Evolutionary conservation across 2,329 filamentous ascomycete species (phyloP), one percentile per base, ranked within the genome.

Genomic region (Talaromyces atroroseus): DNA sequence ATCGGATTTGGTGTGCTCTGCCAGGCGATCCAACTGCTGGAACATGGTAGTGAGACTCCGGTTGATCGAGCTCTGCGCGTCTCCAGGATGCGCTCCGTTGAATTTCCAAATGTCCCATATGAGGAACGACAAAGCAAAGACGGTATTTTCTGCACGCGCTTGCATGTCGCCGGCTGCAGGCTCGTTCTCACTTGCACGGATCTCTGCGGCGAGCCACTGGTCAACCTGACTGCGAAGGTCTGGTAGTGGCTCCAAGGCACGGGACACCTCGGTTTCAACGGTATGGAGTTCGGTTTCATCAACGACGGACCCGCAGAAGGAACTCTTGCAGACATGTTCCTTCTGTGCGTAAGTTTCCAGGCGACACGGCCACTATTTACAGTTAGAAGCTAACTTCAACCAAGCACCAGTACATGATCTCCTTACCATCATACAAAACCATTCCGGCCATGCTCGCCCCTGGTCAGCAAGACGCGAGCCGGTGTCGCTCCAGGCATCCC

Each of bases 71-170:
- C 58, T 45, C 14, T 60, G 59, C 11, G 57, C 54, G 12, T 54
- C 51, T 11, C 65, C 60, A 56, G 67, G 61, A 49, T 66, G 62
- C 58, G 63, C 63, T 26, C 58, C 62, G 29, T 69, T 57, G 52
- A 71, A 56, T 36, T 68, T 68, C 71, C 70, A 74, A 48, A 75
- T 48, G 56, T 75, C 72, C 71, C 69, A 73, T 11, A 73, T 55
- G 5, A 71, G 70, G 60, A 74, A 74, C 16, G 69, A 71, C 3
- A 74, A 61, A 10, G 66, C 63, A 53, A 73, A 68, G 36, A 73
- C 64, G 10, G 71, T 72, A 32, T 63, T 65, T 20, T 69, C 65
- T 54, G 66, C 62, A 8, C 66, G 65, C 10, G 55, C 57, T 34
- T 56, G 55, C 29, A 68, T 55, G 20, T 63, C 58, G n/a, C 69